Base-by-base conservation (phyloP, 1,139 yeast genomes). In the Starmera stellimalicola region DNA sequence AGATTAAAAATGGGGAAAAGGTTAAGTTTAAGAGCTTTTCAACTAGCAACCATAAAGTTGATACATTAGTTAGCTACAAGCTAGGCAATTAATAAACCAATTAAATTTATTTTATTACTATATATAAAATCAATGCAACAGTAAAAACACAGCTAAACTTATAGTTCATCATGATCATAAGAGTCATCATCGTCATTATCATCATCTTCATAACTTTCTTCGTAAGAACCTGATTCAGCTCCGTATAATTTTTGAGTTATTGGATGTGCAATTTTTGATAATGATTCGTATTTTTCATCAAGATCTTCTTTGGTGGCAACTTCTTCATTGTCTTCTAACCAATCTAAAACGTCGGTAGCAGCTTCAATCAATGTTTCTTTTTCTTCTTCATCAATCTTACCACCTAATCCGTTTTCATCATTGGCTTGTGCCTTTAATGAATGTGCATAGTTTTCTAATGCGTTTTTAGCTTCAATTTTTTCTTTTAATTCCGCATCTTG, bases 231-330 rank as follows among this genome's bases (percentile, higher is more conserved):
- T 37, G 63, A 74, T 35, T 74, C 76, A 38, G 66, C 71, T 40
- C 77, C 87, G 62, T 88, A 91, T 47, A 91, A 67, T 68, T 91
- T 91, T 49, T 93, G 73, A 35, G 95, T 85, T 54, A 91, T 87
- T 59, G 97, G 97, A 63, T 77, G 79, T 33, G 95, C 95, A 54
- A 81, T 67, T 50, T 81, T 73, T 44, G 82, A 74, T 58, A 91
- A 74, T 55, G 81, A 75, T 60, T 87, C 94, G 64, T 77, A 84
- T 65, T 87, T 94, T 62, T 87, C 97, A 41, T 85, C 94, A 51
- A 83, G 81, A 54, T 91, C 98, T 62, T 87, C 97, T 51, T 81
- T 74, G 39, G 94, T 73, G 31, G 96, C 97, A 40, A 78, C 62
- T 39, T 83, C 93, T 53, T 75, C 81, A 63, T 83, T 84, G 56